These are phyloP conservation scores for Paxillus involutus DNA, from an alignment of 768 basidiomycete genomes.

Conservation along the genomic window DNA sequence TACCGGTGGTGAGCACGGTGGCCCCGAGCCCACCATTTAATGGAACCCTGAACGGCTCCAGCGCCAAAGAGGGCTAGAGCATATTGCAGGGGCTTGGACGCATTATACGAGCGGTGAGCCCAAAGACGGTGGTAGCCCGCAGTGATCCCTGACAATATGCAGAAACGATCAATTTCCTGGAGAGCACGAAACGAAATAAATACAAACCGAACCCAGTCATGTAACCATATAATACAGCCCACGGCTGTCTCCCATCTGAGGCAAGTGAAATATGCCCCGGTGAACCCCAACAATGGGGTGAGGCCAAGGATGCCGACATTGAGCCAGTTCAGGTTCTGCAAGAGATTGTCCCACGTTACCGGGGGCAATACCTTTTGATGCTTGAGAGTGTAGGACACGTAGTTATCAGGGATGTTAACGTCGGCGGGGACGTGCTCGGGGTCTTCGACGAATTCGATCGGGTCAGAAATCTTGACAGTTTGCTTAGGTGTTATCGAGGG, in stretches of 20 bases:
- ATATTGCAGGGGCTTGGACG: constrained; percentile 82
- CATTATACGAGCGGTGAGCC: constrained; percentile 96
- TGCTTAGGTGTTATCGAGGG: constrained; percentile 8
- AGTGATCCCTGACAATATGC: constrained; percentile 60
- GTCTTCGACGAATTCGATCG: constrained; percentile 19
- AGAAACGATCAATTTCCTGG: constrained; percentile 29
- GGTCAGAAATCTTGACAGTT: constrained; percentile 1
- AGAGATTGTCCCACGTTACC: constrained; percentile 56
- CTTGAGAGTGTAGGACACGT: constrained; percentile 73
- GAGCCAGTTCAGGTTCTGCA: constrained; percentile 74
- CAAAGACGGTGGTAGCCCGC: constrained; percentile 97
- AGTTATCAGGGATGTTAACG: constrained; percentile 76
- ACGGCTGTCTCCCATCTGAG: constrained; percentile 74
- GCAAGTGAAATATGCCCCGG: constrained; percentile 66
- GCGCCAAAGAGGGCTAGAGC: constrained; percentile 81
- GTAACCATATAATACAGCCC: constrained; percentile 67
- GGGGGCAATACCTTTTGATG: constrained; percentile 69
- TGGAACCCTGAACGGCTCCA: constrained; percentile 94
- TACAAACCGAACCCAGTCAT: constrained; percentile 78
- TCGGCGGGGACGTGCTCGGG: constrained; percentile 42
- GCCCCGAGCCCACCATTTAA: constrained; percentile 98
- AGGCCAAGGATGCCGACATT: constrained; percentile 69
- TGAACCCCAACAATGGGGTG: constrained; percentile 71
- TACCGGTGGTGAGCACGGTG: constrained; percentile 98
- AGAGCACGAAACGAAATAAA: constrained; percentile 35